Percentiles rank a stretch among this genome's conserved stretches.
These are phyloP conservation scores for Smittium culicis DNA, from an alignment of 371 early-diverging fungal genomes.

Conservation along the genomic window DNA sequence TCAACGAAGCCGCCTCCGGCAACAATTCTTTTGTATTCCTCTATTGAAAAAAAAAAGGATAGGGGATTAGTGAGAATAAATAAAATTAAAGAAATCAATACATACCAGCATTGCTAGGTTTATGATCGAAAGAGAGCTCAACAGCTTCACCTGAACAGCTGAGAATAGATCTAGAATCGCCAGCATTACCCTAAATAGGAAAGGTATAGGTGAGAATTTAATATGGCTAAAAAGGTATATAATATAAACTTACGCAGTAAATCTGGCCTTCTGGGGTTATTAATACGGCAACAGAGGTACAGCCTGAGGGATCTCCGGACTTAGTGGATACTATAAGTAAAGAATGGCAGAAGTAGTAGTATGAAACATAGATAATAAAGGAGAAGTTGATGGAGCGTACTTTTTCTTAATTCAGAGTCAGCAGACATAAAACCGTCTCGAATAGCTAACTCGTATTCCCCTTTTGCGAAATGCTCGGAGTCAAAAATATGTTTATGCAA, in stretches of 20 bases:
- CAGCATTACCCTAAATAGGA: conserved; percentile 58
- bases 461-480: conserved; percentile 45
- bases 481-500: conserved; percentile 52
- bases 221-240: not conserved
- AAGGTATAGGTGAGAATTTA: not conserved
- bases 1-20: conserved; percentile 90
- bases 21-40: conserved; percentile 64
- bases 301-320: conserved; percentile 68
- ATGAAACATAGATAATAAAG: not conserved
- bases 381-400: not conserved
- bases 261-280: conserved; percentile 51
- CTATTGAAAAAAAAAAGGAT: not conserved
- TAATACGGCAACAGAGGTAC: conserved; percentile 78
- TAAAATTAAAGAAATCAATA: not conserved
- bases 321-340: conserved; percentile 27
- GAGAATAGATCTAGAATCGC: conserved; percentile 86
- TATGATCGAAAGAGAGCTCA: conserved; percentile 84
- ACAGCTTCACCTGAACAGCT: conserved; percentile 52
- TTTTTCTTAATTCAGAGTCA: conserved; percentile 54
- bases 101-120: conserved; percentile 53
- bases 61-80: not conserved
- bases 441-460: conserved; percentile 51
- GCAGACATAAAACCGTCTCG: conserved; percentile 63
- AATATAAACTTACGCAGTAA: conserved; percentile 31
- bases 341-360: not conserved